Evolutionary conservation across 192 early-diverging fungal genomes (phyloP).

Genomic region (Anaeromyces robustus): DNA sequence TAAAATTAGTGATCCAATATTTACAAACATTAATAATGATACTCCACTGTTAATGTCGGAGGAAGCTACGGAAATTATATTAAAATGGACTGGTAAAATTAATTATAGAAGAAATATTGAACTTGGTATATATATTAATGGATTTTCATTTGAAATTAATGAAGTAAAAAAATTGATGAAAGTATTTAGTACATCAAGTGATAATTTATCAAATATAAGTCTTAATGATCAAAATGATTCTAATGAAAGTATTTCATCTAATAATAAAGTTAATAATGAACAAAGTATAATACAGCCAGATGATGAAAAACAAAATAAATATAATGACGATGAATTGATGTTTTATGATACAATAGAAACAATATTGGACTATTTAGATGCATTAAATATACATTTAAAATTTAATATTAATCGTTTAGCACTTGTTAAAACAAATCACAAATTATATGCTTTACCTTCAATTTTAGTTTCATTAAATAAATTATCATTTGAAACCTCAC

Average conservation of each 20-base stretch:
- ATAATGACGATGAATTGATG: neutral
- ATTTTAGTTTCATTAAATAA: neutral
- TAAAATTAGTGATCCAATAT: neutral
- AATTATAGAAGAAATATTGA: neutral
- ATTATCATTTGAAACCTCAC: neutral
- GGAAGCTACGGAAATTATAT: neutral
- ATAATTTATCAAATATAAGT: too few relatives aligned
- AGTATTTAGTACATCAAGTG: neutral
- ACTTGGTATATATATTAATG: neutral
- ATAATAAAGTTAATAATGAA: too few relatives aligned
- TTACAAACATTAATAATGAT: neutral
- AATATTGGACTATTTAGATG: neutral
- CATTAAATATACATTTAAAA: neutral
- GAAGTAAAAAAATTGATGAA: neutral
- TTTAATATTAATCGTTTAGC: neutral
- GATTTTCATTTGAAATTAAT: neutral
- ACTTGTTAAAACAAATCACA: neutral
- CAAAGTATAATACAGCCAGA: too few relatives aligned
- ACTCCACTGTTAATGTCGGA: neutral
- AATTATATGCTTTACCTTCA: neutral
- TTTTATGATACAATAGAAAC: neutral
- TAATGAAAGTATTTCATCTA: too few relatives aligned
- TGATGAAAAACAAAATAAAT: neutral
- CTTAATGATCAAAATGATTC: too few relatives aligned
- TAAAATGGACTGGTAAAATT: neutral